Evolutionary conservation across 2,329 filamentous ascomycete genomes (phyloP), one percentile per base, ranked within the genome.

Genomic region (Calonectria henricotiae): DNA sequence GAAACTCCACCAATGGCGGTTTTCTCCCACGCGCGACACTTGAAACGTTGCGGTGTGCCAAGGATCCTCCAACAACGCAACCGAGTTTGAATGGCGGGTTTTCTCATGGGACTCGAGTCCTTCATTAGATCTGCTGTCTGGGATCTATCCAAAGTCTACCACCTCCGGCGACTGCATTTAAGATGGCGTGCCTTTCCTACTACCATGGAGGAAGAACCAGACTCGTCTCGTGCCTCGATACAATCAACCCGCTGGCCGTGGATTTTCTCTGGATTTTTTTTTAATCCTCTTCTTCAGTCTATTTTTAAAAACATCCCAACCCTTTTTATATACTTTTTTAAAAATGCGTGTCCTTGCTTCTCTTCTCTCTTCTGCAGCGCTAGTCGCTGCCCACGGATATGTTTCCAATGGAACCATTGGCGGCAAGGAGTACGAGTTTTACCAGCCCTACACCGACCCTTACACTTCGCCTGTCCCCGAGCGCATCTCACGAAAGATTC

Each of bases 401-500:
- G 83, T 89, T 62, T 82, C 84, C 67, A 83, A 81, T 51, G 85
- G 83, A 65, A 84, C 82, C 17, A 86, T 87, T 60, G 82, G 80
- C 5, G 83, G 83, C 37, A 47, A 78, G 66, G 65, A 72, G 1
- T 82, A 82, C 62, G 74, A 78, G 44, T 78, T 80, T 76, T 79
- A 79, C 65, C 76, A 84, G 68, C 83, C 83, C 12, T 81, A 85
- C 74, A 71, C 76, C 32, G 85, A 87, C 75, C 84, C 84, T 0
- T 87, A 87, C 77, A 80, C 73, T 58, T 76, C 74, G 83, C 86
- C 65, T 69, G 82, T 66, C 55, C 86, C 86, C 17, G 73, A 86
- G 49, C 84, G 88, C n/a, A 86, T 90, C 77, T 89, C 89, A n/a
- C 86, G 89, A 20, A 82, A 83, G 8, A 85, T 91, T 67, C 84